A percentile compares a stretch with the other conserved stretches of the same genome.
Evolutionary conservation across 148 eudicot genomes (phyloP).

Genomic region (Amaranthus hypochondriacus): DNA sequence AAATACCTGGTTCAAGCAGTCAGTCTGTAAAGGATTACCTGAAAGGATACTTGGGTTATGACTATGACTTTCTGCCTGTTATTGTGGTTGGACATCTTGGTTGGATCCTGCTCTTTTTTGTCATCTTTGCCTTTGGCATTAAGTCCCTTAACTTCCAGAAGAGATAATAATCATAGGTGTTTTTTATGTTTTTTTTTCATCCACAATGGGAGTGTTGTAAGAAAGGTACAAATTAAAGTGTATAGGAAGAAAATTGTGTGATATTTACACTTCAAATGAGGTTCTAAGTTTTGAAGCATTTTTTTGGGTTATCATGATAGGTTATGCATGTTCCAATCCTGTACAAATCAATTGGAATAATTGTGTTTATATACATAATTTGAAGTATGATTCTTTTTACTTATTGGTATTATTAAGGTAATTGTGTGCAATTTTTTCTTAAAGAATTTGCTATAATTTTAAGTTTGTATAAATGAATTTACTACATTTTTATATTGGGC

Average conservation of each 20-base stretch:
- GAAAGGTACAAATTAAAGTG: neutral
- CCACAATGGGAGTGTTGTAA: neutral
- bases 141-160: conserved; percentile 66
- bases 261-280: no score
- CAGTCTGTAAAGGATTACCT: conserved; percentile 41
- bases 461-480: no score
- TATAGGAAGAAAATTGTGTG: conserved; percentile 5
- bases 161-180: conserved; percentile 24
- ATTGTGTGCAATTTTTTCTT: no score
- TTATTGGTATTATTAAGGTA: no score
- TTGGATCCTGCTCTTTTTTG: conserved; percentile 48
- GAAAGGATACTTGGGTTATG: conserved; percentile 43
- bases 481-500: no score
- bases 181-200: neutral
- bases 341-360: no score
- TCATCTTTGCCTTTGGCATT: conserved; percentile 61
- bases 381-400: no score
- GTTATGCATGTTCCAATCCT: no score
- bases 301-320: no score
- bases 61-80: conserved; percentile 47
- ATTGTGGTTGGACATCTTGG: conserved; percentile 54
- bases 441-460: no score
- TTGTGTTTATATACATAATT: no score
- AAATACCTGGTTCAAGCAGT: conserved; percentile 42
- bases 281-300: no score